These are phyloP conservation scores for Cymodocea nodosa DNA, from an alignment of 116 monocot species.

Conservation along the genomic window DNA sequence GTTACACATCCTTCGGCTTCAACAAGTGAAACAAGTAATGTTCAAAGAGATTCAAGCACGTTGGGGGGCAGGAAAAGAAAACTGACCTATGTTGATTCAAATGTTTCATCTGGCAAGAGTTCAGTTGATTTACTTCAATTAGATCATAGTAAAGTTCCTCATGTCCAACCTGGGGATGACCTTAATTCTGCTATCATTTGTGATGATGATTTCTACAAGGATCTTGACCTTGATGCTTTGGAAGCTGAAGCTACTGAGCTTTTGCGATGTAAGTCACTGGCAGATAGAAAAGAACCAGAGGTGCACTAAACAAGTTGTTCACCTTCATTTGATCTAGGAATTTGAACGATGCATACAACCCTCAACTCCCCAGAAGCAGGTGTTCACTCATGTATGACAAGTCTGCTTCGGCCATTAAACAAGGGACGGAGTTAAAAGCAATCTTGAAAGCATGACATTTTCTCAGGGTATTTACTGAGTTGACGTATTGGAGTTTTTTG, in stretches of 20 bases:
- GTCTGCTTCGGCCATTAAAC: too few species aligned
- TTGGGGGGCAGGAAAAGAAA: constrained; percentile 67
- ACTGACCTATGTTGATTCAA: constrained; percentile 32
- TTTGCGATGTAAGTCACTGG: constrained; percentile 21
- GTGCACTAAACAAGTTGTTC: constrained; percentile 7
- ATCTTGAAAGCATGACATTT: too few species aligned
- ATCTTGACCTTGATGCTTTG: constrained; percentile 81
- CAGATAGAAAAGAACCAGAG: not conserved
- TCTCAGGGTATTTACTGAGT: too few species aligned
- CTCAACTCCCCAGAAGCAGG: too few species aligned
- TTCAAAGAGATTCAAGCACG: constrained; percentile 18
- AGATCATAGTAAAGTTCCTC: constrained; percentile 3
- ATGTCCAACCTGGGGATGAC: not conserved
- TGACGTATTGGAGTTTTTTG: too few species aligned
- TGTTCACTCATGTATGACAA: too few species aligned
- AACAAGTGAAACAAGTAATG: constrained; percentile 2
- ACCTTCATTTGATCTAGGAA: constrained; percentile 81
- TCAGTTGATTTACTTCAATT: constrained; percentile 1
- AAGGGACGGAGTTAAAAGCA: too few species aligned
- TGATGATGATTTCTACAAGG: constrained; percentile 70
- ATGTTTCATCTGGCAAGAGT: constrained; percentile 6
- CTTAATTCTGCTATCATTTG: constrained; percentile 3
- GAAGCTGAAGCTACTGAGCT: constrained; percentile 71
- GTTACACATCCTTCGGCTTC: constrained; percentile 11
- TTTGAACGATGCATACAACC: constrained; percentile 7